Percentiles rank a stretch among this genome's conserved stretches.
phyloP scores from a whole-genome alignment of 345 rosid species.

The Geranium brycei region DNA sequence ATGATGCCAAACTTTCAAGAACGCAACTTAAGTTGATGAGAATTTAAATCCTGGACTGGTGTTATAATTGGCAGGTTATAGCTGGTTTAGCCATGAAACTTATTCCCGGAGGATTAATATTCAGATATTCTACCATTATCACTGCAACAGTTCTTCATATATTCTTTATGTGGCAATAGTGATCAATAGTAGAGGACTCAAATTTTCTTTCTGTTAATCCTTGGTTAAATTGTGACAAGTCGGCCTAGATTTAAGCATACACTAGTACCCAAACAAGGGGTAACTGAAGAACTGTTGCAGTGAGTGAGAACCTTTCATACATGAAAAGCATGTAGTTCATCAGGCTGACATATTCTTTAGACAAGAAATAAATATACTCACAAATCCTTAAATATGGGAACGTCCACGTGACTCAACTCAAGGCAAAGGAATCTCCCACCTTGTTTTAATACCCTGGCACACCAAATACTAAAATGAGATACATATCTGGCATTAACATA shows the following conservation, averaged over 20 bases:
- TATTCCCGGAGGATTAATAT: too few species aligned
- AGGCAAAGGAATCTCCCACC: slow-evolving; percentile 98
- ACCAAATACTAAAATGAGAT: background rate
- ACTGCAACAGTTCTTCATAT: too few species aligned
- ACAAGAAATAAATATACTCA: slow-evolving; percentile 27
- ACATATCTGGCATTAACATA: background rate
- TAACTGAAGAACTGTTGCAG: background rate
- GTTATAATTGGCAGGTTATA: too few species aligned
- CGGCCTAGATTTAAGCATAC: background rate
- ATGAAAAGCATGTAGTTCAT: too few species aligned
- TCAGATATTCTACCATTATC: too few species aligned
- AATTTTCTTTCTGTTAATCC: too few species aligned
- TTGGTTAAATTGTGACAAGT: background rate
- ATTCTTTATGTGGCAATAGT: too few species aligned
- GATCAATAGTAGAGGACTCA: too few species aligned
- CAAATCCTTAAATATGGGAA: slow-evolving; percentile 74
- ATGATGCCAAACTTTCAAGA: background rate
- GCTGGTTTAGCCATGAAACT: too few species aligned
- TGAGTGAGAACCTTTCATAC: background rate
- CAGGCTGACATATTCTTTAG: background rate
- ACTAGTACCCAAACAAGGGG: background rate
- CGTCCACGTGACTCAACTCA: slow-evolving; percentile 83
- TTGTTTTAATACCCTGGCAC: slow-evolving; percentile 58
- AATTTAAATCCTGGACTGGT: too few species aligned
- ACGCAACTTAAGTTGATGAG: background rate